Evolutionary conservation across 441 rosid genomes (phyloP), one percentile per base, ranked within the genome.

Genomic region (Hypseocharis bilobata): DNA sequence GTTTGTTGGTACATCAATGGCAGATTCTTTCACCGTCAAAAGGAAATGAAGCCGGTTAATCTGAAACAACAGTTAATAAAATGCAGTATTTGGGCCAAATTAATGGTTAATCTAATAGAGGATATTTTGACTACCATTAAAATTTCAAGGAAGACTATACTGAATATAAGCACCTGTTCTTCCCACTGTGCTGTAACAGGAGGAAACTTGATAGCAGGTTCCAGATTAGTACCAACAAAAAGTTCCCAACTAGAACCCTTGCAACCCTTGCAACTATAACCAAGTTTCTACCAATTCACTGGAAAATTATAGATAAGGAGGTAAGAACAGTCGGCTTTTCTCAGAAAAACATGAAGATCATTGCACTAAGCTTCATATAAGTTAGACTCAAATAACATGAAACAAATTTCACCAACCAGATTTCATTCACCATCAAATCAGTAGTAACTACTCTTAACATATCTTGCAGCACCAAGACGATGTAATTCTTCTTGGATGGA

Each of bases 391-490:
- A 69, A 47, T 25, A 23, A 17, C 58, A 20, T 57, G 38, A 27
- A 68, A 77, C 66, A 69, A 44, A 78, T 68, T 75, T 72, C 65
- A 78, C 96, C 75, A 56, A 91, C 99, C 98, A 89, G 70, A 80
- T 88, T 79, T 95, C 99, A 70, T 80, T 89, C 81, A 87, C 88
- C 98, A 88, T 89, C 97, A 92, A 87, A 82, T 95, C 98, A 63
- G 86, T 86, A 30, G 93, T 83, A 62, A 88, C 92, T 60, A 95
- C 96, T 85, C 92, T 98, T 74, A 95, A 76, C 97, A 92, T 95
- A 75, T 95, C 99, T 76, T 87, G 98, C 58, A 95, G 83, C 78
- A 89, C 70, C 67, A 94, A 78, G 64, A 89, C 96, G 77, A 89
- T 88, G 52, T 75, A 71, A 78, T 88, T 89, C 70, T 79, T 76